phyloP scores from a whole-genome alignment of 495 filamentous ascomycete species.

The Chlorociboria aeruginascens region DNA sequence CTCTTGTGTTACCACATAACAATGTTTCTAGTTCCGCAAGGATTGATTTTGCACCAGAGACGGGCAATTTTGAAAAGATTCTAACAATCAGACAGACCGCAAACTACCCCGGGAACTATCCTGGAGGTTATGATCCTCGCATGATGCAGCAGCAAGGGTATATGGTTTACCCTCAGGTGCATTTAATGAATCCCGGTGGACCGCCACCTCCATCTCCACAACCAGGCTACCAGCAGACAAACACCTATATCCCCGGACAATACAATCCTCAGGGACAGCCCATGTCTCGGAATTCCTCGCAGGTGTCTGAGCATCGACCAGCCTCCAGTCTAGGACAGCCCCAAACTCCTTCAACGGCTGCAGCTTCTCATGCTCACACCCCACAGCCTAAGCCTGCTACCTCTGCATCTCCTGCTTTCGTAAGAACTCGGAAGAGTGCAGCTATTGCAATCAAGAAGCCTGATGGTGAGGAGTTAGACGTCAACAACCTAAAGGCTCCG shows the following conservation, averaged over 20 bases:
- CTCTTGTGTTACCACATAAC: conserved; percentile 6
- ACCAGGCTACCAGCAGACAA: conserved; percentile 33
- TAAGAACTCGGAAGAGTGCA: conserved; percentile 51
- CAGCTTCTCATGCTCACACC: conserved; percentile 37
- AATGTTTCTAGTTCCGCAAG: conserved; percentile 1
- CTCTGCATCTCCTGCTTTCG: conserved; percentile 46
- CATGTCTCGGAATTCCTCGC: conserved; percentile 76
- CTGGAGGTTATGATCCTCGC: conserved; percentile 8
- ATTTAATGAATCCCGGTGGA: conserved; percentile 27
- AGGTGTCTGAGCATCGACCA: conserved; percentile 64
- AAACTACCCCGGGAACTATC: conserved; percentile 32
- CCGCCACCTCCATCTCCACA: conserved; percentile 37
- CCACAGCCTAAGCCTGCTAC: conserved; percentile 45
- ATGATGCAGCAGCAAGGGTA: conserved; percentile 24
- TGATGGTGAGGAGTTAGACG: conserved; percentile 46
- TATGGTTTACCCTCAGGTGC: conserved; percentile 30
- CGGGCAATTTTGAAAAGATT: conserved; percentile 58
- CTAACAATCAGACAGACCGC: conserved; percentile 50
- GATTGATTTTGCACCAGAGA: conserved; percentile 55
- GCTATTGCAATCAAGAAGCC: conserved; percentile 70
- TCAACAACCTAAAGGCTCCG: conserved; percentile 29
- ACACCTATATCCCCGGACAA: conserved; percentile 30
- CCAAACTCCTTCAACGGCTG: conserved; percentile 32
- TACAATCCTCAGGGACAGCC: conserved; percentile 45
- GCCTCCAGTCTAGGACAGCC: conserved; percentile 65